Evolutionary conservation across 2,329 filamentous ascomycete species (phyloP), one percentile per base, ranked within the genome.

Genomic region (Penicillium digitatum): DNA sequence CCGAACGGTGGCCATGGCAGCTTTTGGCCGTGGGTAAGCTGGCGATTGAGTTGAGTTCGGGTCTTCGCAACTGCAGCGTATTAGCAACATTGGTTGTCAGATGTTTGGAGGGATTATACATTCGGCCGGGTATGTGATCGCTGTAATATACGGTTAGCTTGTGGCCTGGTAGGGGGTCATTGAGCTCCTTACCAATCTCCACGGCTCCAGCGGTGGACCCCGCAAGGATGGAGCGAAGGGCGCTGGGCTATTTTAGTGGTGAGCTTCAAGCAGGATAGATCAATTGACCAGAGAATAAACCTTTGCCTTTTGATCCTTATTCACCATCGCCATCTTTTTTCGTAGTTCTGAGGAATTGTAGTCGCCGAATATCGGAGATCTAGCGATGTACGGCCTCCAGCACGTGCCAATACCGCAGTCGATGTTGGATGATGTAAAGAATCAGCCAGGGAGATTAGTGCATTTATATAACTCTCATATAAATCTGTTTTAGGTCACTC

Each of bases 1-100:
- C 94, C 94, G 69, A 97, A 97, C 11, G 90, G 89, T 40, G 94
- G 94, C 89, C 90, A 96, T 50, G 93, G 91, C 29, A 96, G 82
- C 78, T 95, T 96, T 79, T 95, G 81, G 44, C 87, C 87, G 52
- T 88, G 86, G 46, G 88, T 81, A 67, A 97, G 80, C 65, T 87
- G 85, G 64, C 87, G 85, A 74, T 99, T 99, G 69, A 99, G 86
- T 75, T 97, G 94, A 53, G 89, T 89, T 65, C 94, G 82, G 51
- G 94, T 97, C 79, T 97, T 97, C 67, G 93, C 93, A 78, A 97
- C 87, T 90, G 51, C 5, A 35, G 34, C 45, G 11, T 22, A 56
- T 65, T 57, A 63, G 55, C 37, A 10, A 48, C 22, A 3, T 16
- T 40, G 10, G 10, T 43, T 26, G 43, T 5, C 26, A 48, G 32